These are phyloP conservation scores for Nicotiana attenuata DNA, from an alignment of 257 asterid genomes.

Conservation along the genomic window DNA sequence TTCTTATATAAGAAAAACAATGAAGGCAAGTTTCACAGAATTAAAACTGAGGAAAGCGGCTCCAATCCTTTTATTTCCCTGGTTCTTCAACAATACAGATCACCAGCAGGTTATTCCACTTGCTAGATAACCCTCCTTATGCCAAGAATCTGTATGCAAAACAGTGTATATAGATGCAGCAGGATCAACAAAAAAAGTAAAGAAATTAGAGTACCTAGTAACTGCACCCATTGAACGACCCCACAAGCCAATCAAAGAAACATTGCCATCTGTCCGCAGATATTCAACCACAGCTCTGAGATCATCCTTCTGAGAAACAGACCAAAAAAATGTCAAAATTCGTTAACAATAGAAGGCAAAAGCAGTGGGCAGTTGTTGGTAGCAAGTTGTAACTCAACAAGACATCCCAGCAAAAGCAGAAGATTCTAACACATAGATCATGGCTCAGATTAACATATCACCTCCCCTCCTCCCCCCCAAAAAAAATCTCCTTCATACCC, in stretches of 20 bases:
- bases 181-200: conserved; percentile 11
- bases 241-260: conserved; percentile 87
- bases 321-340: conserved; percentile 12
- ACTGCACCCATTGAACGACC: conserved; percentile 99
- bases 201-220: conserved; percentile 49
- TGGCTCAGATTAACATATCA: not conserved
- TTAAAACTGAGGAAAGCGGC: not conserved
- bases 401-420: not conserved
- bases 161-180: not conserved
- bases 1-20: not conserved
- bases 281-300: conserved; percentile 78
- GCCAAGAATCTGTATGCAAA: conserved; percentile 4
- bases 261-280: conserved; percentile 73
- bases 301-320: conserved; percentile 72
- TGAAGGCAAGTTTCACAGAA: not conserved
- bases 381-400: not conserved
- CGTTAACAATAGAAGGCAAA: not conserved
- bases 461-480: not conserved
- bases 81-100: not conserved
- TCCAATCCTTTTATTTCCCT: not conserved
- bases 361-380: not conserved
- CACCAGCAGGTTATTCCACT: not conserved
- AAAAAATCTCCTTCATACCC: not conserved
- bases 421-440: not conserved
- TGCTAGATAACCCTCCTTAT: not conserved